Percentiles rank a stretch among this genome's conserved stretches.
Conservation (phyloP, 176 grass and related monocot species). For the Bolboschoenus planiculmis region DNA sequence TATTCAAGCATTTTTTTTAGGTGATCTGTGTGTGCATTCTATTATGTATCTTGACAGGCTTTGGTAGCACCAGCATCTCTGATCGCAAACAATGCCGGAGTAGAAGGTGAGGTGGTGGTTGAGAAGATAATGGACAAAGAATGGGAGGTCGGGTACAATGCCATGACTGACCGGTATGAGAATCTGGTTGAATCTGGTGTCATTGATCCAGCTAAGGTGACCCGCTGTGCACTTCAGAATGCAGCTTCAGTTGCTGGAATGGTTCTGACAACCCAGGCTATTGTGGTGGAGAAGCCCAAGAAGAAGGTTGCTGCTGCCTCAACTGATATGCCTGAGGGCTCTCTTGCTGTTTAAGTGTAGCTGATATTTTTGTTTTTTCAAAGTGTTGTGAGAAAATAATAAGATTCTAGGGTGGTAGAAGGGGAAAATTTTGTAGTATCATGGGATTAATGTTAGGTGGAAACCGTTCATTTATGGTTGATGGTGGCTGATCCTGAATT, state of each 20-base stretch:
- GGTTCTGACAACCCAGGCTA: constrained; percentile 81
- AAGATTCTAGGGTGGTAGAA: constrained; percentile 7
- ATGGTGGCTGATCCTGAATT: background rate
- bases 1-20: background rate
- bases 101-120: constrained; percentile 82
- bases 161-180: constrained; percentile 72
- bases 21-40: background rate
- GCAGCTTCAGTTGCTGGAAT: constrained; percentile 68
- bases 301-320: constrained; percentile 33
- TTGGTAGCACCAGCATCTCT: constrained; percentile 59
- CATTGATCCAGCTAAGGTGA: constrained; percentile 77
- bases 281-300: constrained; percentile 84
- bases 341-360: constrained; percentile 32
- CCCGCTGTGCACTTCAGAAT: constrained; percentile 74
- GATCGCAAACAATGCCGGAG: constrained; percentile 80
- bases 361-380: constrained; percentile 6
- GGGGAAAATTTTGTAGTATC: constrained; percentile 13
- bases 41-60: constrained; percentile 30
- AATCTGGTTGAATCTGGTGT: constrained; percentile 80
- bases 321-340: constrained; percentile 30
- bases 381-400: constrained; percentile 11
- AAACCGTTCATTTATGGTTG: background rate
- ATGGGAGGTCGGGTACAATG: constrained; percentile 87
- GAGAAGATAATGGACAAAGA: constrained; percentile 67
- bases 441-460: background rate